phyloP scores from a whole-genome alignment of 495 filamentous ascomycete genomes.

The Podospora didyma region DNA sequence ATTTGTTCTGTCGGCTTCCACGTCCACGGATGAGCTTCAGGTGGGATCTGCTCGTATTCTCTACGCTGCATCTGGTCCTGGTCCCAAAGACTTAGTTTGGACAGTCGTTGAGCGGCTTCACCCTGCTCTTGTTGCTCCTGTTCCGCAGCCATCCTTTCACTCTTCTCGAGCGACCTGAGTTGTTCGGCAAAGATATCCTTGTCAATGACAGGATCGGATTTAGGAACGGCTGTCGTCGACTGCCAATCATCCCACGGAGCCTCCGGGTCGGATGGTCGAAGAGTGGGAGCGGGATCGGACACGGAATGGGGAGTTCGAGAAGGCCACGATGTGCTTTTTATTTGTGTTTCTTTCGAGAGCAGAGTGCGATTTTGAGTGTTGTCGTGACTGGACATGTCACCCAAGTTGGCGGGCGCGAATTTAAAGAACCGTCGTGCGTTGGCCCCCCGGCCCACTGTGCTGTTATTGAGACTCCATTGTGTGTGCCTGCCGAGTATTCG shows the following conservation, averaged over 20 bases:
- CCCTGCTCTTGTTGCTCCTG: no score
- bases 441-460: conserved; percentile 49
- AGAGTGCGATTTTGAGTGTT: no score
- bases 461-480: conserved; percentile 48
- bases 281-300: no score
- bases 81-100: background rate
- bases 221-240: background rate
- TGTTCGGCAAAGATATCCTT: background rate
- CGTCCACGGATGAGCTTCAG: background rate
- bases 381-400: background rate
- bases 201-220: background rate
- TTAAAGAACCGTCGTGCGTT: conserved; percentile 19
- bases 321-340: no score
- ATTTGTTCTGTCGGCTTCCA: conserved; percentile 33
- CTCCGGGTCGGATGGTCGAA: no score
- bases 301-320: no score
- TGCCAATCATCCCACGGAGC: background rate
- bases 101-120: no score
- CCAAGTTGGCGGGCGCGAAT: background rate
- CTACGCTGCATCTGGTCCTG: background rate
- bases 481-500: conserved; percentile 44
- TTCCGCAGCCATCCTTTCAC: no score
- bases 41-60: no score
- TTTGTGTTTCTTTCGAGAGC: no score
- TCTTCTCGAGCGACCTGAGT: background rate